Percentiles rank a stretch among this genome's conserved stretches.
Evolutionary conservation across 257 asterid genomes (phyloP).

Genomic region (Plectranthus barbatus): DNA sequence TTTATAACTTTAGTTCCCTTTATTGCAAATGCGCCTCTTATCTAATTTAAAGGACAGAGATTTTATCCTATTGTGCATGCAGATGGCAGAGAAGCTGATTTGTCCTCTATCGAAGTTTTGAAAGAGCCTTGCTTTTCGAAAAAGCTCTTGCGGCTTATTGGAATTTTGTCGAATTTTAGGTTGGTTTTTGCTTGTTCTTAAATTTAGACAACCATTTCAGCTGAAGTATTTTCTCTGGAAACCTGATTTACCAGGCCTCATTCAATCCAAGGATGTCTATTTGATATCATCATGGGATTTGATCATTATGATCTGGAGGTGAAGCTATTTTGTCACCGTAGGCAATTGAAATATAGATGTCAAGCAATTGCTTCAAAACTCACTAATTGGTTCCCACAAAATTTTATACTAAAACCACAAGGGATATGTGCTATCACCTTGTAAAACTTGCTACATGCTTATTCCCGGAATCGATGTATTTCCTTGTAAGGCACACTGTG

Average conservation of each 20-base stretch:
- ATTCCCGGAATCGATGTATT: background rate
- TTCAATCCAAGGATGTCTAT: background rate
- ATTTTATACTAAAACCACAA: background rate
- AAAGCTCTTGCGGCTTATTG: conserved; percentile 71
- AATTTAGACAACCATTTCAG: background rate
- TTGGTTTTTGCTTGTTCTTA: conserved; percentile 23
- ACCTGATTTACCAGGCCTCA: background rate
- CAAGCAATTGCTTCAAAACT: background rate
- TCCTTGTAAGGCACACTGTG: background rate
- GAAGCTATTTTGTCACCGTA: background rate
- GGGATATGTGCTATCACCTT: background rate
- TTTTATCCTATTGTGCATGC: conserved; percentile 22
- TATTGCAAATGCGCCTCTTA: background rate
- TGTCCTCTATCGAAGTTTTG: conserved; percentile 53
- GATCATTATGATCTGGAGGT: background rate
- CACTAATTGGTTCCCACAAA: background rate
- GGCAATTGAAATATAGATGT: background rate
- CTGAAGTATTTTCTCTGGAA: background rate
- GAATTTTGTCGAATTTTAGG: conserved; percentile 67
- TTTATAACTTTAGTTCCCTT: background rate
- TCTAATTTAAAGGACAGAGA: background rate
- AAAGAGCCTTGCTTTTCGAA: conserved; percentile 77
- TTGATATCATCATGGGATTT: conserved; percentile 3
- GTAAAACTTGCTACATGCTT: background rate
- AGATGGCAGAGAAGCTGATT: conserved; percentile 58